Evolutionary conservation across 2,329 filamentous ascomycete species (phyloP), one percentile per base, ranked within the genome.

Genomic region (Xylariaceae sp.): DNA sequence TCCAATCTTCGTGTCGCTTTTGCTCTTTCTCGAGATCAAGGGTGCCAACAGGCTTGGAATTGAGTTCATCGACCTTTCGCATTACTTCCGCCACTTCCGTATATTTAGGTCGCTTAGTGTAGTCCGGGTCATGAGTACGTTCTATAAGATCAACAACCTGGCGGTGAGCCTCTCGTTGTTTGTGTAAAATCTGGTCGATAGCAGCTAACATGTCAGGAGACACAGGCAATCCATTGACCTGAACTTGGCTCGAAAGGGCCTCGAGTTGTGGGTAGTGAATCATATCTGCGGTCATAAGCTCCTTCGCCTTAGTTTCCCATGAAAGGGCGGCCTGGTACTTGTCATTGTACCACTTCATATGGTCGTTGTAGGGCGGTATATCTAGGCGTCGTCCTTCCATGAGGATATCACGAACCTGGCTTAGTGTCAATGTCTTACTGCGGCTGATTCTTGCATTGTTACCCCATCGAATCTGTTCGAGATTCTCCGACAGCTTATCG

Each of bases 1-100:
- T 99, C 94, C 94, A 99, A 70, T 99, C 94, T 69, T 99, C 94
- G 62, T 97, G 94, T 6, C 89, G 85, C 68, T 94, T 95, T 61
- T 94, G 88, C 70, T 97, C 91, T 60, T 90, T 91, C 68, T 99
- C 94, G 3, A 99, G 80, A 65, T 99, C 94, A 35, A 95, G 80
- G 0, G 92, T 95, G 2, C 94, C 94, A 41, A 82, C 83, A 0
- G 94, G 94, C 67, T 96, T 96, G 60, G 90, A 95, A 64, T 96
- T 95, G 7, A 97, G 79, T 51, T 94, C 89, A 55, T 90, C 88
- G 9, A 99, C 74, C 57, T 87, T 87, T 65, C 91, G 89, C 76
- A 94, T 89, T 7, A 96, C 85, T 44, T 95, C 89, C 2, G 88
- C 83, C n/a, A 96, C 90, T 64, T 97, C 92, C 37, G 83, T 78